Percentiles rank a stretch among this genome's conserved stretches.
Conservation (phyloP, 2,329 filamentous ascomycete species). For the Neocucurbitaria cava region DNA sequence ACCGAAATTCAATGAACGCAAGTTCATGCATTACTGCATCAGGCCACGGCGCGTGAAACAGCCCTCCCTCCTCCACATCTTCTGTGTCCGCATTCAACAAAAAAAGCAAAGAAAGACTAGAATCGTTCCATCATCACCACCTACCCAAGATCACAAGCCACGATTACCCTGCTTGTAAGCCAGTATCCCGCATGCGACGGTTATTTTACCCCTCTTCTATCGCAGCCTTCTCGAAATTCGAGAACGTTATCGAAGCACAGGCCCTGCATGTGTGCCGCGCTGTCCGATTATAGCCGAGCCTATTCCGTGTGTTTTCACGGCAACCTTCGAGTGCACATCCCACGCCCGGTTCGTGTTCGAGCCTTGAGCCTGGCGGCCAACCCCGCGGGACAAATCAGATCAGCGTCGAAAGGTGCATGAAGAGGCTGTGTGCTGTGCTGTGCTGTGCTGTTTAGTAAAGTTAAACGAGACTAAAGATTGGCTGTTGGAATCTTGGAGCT, state of each 20-base stretch:
- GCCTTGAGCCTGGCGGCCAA: not conserved
- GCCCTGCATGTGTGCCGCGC: conserved; percentile 16
- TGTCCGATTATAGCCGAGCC: conserved; percentile 22
- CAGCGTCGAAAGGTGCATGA: not conserved
- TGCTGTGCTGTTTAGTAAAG: too few species aligned
- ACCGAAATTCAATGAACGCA: conserved; percentile 1
- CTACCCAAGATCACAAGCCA: not conserved
- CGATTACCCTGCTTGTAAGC: not conserved
- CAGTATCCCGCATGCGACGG: not conserved
- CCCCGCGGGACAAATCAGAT: not conserved
- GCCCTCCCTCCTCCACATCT: too few species aligned
- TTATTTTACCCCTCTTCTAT: conserved; percentile 1
- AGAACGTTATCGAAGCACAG: conserved; percentile 30
- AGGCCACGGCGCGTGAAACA: not conserved
- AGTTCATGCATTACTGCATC: not conserved
- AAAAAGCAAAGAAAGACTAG: not conserved
- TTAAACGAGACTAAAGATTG: too few species aligned
- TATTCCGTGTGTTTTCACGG: conserved; percentile 24
- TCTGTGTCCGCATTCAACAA: not conserved
- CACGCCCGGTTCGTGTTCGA: conserved; percentile 22
- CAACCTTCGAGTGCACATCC: conserved; percentile 35
- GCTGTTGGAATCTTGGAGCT: not conserved
- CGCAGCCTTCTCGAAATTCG: conserved; percentile 6
- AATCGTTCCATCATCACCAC: too few species aligned
- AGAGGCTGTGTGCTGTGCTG: not conserved